These are phyloP conservation scores for Salvia sclarea DNA, from an alignment of 305 asterid genomes.

Conservation along the genomic window DNA sequence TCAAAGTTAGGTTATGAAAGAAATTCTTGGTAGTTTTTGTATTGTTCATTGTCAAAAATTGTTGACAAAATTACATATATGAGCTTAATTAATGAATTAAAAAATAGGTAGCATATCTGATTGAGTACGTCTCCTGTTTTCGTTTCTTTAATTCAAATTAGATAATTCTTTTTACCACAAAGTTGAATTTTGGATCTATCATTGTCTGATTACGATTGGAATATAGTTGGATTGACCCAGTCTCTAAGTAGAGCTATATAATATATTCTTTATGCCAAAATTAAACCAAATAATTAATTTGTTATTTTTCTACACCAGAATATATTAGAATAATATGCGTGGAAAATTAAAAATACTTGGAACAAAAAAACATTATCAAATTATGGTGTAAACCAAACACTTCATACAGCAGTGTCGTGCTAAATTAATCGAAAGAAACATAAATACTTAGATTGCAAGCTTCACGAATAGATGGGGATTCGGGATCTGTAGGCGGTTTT, in stretches of 20 bases:
- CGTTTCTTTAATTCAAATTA: background rate
- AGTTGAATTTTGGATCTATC: slow-evolving; percentile 8
- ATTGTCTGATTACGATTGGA: background rate
- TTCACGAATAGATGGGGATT: too few species aligned
- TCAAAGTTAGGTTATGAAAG: slow-evolving; percentile 30
- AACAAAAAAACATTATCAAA: too few species aligned
- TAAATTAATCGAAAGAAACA: too few species aligned
- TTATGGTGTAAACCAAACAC: too few species aligned
- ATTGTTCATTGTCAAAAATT: slow-evolving; percentile 13
- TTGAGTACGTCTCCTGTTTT: background rate
- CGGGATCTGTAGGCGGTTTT: too few species aligned
- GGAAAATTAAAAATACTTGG: too few species aligned
- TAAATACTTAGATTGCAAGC: too few species aligned
- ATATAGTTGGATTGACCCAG: background rate
- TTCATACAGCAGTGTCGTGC: too few species aligned
- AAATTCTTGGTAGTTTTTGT: slow-evolving; percentile 1
- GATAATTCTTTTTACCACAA: background rate
- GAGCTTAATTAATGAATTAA: background rate
- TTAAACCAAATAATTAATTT: too few species aligned
- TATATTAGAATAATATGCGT: too few species aligned
- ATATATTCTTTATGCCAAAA: too few species aligned
- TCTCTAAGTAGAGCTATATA: background rate
- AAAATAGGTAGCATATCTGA: background rate
- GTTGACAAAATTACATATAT: slow-evolving; percentile 8
- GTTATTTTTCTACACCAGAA: too few species aligned